These are phyloP conservation scores for Yamadazyma jaroonii DNA, from an alignment of 1,139 yeast species.

Conservation along the genomic window DNA sequence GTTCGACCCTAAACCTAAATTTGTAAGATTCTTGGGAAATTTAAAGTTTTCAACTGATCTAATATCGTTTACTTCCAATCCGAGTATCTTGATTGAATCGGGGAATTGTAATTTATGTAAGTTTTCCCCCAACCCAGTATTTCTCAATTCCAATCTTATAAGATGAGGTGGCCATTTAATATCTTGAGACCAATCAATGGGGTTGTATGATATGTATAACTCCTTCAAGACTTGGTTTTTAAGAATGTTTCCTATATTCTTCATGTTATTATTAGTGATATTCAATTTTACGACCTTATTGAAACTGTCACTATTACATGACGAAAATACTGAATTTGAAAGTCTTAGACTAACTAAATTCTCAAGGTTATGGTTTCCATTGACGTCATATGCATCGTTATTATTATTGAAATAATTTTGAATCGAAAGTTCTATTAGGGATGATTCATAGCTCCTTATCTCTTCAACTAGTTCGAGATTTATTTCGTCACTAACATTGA, in stretches of 20 bases:
- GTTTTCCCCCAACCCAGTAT: slow-evolving; percentile 18
- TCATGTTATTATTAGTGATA: slow-evolving; percentile 16
- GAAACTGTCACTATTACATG: background rate
- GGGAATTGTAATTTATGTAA: slow-evolving; percentile 17
- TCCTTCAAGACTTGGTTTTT: slow-evolving; percentile 11
- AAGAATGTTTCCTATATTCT: background rate
- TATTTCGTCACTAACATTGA: background rate
- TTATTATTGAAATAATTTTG: background rate
- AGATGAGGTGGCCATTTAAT: slow-evolving; percentile 15
- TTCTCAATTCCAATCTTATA: slow-evolving; percentile 16
- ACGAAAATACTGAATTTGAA: background rate
- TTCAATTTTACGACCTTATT: slow-evolving; percentile 12
- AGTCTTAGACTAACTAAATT: slow-evolving; percentile 3
- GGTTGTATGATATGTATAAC: slow-evolving; percentile 22
- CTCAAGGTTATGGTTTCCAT: background rate
- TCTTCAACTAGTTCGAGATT: background rate
- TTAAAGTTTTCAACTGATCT: slow-evolving; percentile 16
- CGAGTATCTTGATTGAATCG: slow-evolving; percentile 16
- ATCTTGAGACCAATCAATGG: slow-evolving; percentile 20
- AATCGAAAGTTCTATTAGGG: slow-evolving; percentile 4
- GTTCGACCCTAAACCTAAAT: slow-evolving; percentile 24
- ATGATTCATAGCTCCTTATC: background rate
- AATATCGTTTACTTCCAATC: slow-evolving; percentile 23
- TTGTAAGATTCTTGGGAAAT: slow-evolving; percentile 19
- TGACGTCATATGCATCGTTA: too few relatives aligned